Evolutionary conservation across 768 basidiomycete genomes (phyloP), one percentile per base, ranked within the genome.

Genomic region (Xerocomus potaroensis): DNA sequence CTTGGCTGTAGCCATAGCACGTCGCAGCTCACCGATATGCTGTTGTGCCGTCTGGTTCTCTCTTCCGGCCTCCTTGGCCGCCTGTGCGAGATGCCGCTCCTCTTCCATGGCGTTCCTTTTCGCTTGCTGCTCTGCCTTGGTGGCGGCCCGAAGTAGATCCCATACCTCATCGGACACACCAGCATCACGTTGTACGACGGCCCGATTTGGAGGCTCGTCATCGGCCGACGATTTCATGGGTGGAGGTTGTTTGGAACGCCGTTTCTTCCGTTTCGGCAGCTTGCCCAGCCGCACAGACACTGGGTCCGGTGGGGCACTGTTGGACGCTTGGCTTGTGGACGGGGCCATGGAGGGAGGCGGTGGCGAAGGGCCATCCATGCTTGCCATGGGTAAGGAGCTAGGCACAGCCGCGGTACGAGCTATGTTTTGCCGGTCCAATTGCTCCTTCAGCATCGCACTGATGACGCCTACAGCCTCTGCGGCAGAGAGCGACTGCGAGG

Each of bases 131-230:
- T 4, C 58, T 66, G 0, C 55, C 62, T 35, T 61, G 65, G 43
- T 61, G n/a, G n/a, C 66, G 6, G 63, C 66, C 38, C 79, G 73
- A 1, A 84, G 62, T 49, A 77, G 67, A 9, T 52, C 22, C 83
- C 83, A 84, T 10, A 72, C 58, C 1, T 56, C 58, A 57, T 84
- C 78, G 0, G 71, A 55, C 5, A 84, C 78, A 0, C 76, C 83
- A 16, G 69, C 37, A 58, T 83, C 83, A 19, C 78, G 72, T 19
- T 42, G 53, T 0, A 16, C 54, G 3, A 53, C n/a, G n/a, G 35
- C 18, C 26, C 4, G 14, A 36, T 14, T 21, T 45, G 47, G 11
- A n/a, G 9, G 8, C 7, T 43, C 8, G 44, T 24, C 8, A 19
- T 29, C 14, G 1, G 41, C n/a, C n/a, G n/a, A n/a, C n/a, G n/a